Percentiles rank a stretch among this genome's conserved stretches.
Conservation (phyloP, 192 early-diverging fungal genomes). For the Entomortierella parvispora region DNA sequence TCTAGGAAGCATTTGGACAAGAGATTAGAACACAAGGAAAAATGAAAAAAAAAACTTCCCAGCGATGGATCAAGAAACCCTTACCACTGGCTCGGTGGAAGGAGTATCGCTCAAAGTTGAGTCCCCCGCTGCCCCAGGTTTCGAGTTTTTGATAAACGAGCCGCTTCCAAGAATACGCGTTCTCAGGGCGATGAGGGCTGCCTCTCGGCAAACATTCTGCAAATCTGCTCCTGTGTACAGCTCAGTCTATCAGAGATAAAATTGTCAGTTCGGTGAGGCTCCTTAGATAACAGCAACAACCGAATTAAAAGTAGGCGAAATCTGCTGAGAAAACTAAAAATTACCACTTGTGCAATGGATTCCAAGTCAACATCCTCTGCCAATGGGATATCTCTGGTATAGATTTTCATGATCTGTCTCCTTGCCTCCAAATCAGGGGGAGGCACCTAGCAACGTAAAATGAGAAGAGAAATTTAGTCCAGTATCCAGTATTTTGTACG, state of each 20-base stretch:
- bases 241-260: conserved; percentile 53
- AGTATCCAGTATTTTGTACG: neutral
- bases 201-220: conserved; percentile 66
- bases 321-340: neutral
- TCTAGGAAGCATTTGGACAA: conserved; percentile 5
- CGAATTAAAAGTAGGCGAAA: neutral
- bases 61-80: too few relatives aligned
- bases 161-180: conserved; percentile 24
- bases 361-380: conserved; percentile 61
- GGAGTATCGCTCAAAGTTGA: neutral
- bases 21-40: neutral
- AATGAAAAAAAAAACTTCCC: neutral
- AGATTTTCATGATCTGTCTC: conserved; percentile 60
- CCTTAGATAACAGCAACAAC: too few relatives aligned
- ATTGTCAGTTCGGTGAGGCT: too few relatives aligned
- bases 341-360: conserved; percentile 58
- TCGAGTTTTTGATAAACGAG: too few relatives aligned
- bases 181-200: conserved; percentile 59
- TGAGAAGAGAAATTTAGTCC: neutral
- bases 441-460: conserved; percentile 52
- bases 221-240: conserved; percentile 64
- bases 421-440: conserved; percentile 62
- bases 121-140: neutral
- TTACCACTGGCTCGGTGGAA: conserved; percentile 28
- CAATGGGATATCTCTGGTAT: conserved; percentile 61